These are phyloP conservation scores for Pisolithus orientalis DNA, from an alignment of 768 basidiomycete species.

Conservation along the genomic window DNA sequence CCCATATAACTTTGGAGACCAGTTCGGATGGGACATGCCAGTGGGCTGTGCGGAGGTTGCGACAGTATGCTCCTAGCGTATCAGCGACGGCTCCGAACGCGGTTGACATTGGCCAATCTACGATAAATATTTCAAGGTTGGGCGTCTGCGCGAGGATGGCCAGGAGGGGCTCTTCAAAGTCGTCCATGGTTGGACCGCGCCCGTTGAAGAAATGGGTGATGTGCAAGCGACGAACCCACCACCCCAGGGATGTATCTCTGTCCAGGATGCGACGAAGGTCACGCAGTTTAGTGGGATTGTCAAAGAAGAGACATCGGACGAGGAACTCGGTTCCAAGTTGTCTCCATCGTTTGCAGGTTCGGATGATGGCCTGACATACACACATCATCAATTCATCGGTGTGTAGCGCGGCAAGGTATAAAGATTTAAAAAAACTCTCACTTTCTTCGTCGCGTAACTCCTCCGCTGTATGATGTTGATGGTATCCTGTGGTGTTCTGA, in stretches of 20 bases:
- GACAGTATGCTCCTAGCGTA: conserved; percentile 47
- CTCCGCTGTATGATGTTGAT: conserved; percentile 51
- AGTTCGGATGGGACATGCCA: conserved; percentile 52
- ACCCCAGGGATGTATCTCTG: conserved; percentile 48
- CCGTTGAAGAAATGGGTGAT: conserved; percentile 45
- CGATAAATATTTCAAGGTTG: conserved; percentile 67
- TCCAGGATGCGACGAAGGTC: conserved; percentile 48
- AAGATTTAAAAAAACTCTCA: conserved; percentile 19
- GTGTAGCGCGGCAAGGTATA: not conserved
- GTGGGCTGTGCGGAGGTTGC: conserved; percentile 52
- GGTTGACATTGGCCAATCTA: conserved; percentile 56
- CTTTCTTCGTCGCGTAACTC: conserved; percentile 65
- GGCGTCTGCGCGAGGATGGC: conserved; percentile 60
- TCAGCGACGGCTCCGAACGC: conserved; percentile 63
- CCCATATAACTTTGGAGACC: conserved; percentile 66
- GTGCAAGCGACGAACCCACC: conserved; percentile 73
- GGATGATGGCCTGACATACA: conserved; percentile 52
- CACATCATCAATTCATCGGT: not conserved
- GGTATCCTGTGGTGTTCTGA: conserved; percentile 56
- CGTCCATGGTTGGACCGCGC: conserved; percentile 37
- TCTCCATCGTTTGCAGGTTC: conserved; percentile 62
- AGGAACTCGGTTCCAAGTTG: conserved; percentile 57
- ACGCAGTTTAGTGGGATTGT: conserved; percentile 49
- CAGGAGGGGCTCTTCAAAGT: conserved; percentile 49
- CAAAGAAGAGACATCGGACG: conserved; percentile 65